Evolutionary conservation across 148 eudicot genomes (phyloP).

Genomic region (Oxyria digyna): DNA sequence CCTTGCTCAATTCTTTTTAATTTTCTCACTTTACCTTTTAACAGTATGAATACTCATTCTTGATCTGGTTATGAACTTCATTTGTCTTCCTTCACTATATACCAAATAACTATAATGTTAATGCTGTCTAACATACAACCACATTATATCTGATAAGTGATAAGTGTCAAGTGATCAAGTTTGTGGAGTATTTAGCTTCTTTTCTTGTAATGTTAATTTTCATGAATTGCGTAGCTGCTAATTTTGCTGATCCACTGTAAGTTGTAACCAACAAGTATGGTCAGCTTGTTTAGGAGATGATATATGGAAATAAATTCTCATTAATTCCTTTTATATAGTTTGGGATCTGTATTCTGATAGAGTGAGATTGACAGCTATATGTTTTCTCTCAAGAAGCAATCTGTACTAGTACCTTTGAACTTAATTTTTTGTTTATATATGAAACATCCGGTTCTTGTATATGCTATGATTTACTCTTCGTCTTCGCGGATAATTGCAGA

Average conservation of each 20-base stretch:
- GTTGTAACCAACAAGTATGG: not conserved
- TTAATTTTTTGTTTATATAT: not conserved
- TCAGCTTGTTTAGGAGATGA: not conserved
- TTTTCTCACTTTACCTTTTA: not conserved
- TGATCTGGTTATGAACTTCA: not conserved
- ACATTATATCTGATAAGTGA: not conserved
- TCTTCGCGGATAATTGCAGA: conserved; percentile 31
- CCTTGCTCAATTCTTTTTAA: not conserved
- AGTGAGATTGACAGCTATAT: not conserved
- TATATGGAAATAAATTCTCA: not conserved
- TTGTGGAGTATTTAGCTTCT: not conserved
- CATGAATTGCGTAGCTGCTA: not conserved
- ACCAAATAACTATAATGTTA: not conserved
- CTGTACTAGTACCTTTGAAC: not conserved
- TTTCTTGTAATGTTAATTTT: not conserved
- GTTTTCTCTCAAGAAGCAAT: not conserved
- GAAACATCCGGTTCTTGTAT: not conserved
- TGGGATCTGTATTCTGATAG: not conserved
- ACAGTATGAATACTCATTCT: not conserved
- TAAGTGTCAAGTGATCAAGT: not conserved
- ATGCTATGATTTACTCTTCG: not conserved
- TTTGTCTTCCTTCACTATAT: no score
- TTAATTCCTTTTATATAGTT: not conserved
- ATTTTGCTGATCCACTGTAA: not conserved
- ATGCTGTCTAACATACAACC: not conserved